A percentile compares a stretch with the other conserved stretches of the same genome.
These are phyloP conservation scores for Hevea brasiliensis DNA, from an alignment of 345 rosid species.

Conservation along the genomic window DNA sequence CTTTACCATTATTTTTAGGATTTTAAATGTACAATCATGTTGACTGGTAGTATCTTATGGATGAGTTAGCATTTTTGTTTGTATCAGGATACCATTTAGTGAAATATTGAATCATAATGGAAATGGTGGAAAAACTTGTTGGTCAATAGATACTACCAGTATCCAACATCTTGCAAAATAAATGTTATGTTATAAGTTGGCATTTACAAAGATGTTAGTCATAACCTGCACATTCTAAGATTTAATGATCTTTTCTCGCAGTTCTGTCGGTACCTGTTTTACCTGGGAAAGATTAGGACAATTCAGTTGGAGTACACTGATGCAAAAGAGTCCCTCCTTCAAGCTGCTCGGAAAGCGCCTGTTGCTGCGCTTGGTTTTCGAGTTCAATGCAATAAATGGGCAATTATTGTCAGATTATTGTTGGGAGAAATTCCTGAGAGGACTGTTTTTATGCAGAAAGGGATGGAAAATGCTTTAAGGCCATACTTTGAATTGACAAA, in stretches of 20 bases:
- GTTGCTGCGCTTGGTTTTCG: constrained; percentile 73
- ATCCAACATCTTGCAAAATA: not conserved
- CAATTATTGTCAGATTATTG: constrained; percentile 64
- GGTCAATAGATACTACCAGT: not conserved
- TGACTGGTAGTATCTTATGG: not conserved
- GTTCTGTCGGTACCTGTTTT: constrained; percentile 87
- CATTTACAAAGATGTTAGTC: not conserved
- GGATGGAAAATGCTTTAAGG: constrained; percentile 78
- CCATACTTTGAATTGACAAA: constrained; percentile 90
- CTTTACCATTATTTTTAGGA: not conserved
- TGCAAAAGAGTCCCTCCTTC: constrained; percentile 87
- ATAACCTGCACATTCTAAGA: not conserved
- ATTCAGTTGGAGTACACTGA: constrained; percentile 87
- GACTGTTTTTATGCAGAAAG: constrained; percentile 79
- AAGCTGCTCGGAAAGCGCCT: constrained; percentile 91
- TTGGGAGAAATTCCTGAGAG: constrained; percentile 90
- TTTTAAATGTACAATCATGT: not conserved
- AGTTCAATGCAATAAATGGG: constrained; percentile 85
- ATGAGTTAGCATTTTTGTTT: not conserved
- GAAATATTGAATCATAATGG: constrained; percentile 6
- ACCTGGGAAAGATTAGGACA: constrained; percentile 80
- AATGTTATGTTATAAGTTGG: not conserved
- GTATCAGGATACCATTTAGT: not conserved
- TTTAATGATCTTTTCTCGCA: constrained; percentile 32
- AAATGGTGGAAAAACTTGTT: not conserved